A percentile compares a stretch with the other conserved stretches of the same genome.
These are phyloP conservation scores for Achaetomiella virescens DNA, from an alignment of 495 filamentous ascomycete species.

Conservation along the genomic window DNA sequence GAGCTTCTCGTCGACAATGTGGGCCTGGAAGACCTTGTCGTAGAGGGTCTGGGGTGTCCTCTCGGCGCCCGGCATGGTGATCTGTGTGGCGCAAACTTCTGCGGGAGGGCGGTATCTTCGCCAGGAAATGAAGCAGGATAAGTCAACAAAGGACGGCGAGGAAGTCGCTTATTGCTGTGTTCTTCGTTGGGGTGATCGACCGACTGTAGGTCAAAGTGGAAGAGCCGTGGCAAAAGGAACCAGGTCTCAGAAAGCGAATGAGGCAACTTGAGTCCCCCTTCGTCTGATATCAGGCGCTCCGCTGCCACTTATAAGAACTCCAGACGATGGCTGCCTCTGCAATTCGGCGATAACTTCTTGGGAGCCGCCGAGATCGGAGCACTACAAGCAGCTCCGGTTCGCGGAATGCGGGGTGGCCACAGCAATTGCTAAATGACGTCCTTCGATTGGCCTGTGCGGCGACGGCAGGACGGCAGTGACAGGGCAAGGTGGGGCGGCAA, in stretches of 20 bases:
- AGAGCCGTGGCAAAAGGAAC: slow-evolving; percentile 1
- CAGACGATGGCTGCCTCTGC: neutral
- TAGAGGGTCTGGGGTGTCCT: slow-evolving; percentile 81
- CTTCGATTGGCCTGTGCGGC: slow-evolving; percentile 21
- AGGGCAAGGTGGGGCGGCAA: neutral
- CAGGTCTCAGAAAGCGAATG: neutral
- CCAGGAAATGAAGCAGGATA: neutral
- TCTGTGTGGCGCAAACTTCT: neutral
- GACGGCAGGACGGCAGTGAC: neutral
- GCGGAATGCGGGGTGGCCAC: slow-evolving; percentile 37
- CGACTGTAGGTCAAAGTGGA: neutral
- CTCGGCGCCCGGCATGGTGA: slow-evolving; percentile 74
- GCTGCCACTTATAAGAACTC: neutral
- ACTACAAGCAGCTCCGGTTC: slow-evolving; percentile 24
- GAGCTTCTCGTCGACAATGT: slow-evolving; percentile 89
- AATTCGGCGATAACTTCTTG: slow-evolving; percentile 9
- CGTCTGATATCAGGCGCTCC: neutral
- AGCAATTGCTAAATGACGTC: slow-evolving; percentile 25
- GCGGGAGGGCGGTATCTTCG: neutral
- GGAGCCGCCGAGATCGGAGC: slow-evolving; percentile 30
- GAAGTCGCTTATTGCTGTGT: no score
- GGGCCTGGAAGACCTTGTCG: slow-evolving; percentile 92
- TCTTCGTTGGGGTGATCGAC: neutral
- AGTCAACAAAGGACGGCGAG: no score
- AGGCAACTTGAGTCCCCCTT: neutral